These are phyloP conservation scores for Plasmodium relictum DNA, from an alignment of 169 alveolate species.

Conservation along the genomic window DNA sequence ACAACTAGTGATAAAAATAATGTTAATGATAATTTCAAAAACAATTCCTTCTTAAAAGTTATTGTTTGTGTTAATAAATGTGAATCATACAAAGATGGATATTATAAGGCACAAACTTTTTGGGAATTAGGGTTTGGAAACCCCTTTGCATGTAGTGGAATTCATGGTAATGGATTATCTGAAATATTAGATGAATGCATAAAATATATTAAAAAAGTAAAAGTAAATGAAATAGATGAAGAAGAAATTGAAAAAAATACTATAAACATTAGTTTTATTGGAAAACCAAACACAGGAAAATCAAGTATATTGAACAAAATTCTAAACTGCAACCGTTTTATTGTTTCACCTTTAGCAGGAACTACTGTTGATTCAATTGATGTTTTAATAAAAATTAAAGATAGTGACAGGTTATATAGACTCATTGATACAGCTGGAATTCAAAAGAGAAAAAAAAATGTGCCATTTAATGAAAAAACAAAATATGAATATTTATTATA, in stretches of 20 bases:
- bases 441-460: conserved; percentile 60
- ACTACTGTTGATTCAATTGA: conserved; percentile 86
- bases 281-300: conserved; percentile 86
- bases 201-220: conserved; percentile 76
- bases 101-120: conserved; percentile 83
- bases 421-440: conserved; percentile 78
- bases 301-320: conserved; percentile 82
- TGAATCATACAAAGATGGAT: conserved; percentile 85
- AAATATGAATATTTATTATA: conserved; percentile 55
- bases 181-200: conserved; percentile 80
- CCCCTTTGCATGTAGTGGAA: conserved; percentile 87
- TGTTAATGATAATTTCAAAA: not conserved
- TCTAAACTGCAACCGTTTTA: conserved; percentile 80
- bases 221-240: conserved; percentile 59
- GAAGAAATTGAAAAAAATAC: conserved; percentile 58
- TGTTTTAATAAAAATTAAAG: conserved; percentile 77
- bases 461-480: conserved; percentile 61
- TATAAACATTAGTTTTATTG: conserved; percentile 22
- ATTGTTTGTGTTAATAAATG: conserved; percentile 85
- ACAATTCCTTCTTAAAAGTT: conserved; percentile 34
- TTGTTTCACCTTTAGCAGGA: conserved; percentile 87
- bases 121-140: conserved; percentile 86
- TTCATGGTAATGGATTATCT: conserved; percentile 86
- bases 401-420: conserved; percentile 46
- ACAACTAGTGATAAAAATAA: not conserved